Percentiles rank a stretch among this genome's conserved stretches.
Conservation (phyloP, 2,329 filamentous ascomycete species). For the Blastomyces parvus region DNA sequence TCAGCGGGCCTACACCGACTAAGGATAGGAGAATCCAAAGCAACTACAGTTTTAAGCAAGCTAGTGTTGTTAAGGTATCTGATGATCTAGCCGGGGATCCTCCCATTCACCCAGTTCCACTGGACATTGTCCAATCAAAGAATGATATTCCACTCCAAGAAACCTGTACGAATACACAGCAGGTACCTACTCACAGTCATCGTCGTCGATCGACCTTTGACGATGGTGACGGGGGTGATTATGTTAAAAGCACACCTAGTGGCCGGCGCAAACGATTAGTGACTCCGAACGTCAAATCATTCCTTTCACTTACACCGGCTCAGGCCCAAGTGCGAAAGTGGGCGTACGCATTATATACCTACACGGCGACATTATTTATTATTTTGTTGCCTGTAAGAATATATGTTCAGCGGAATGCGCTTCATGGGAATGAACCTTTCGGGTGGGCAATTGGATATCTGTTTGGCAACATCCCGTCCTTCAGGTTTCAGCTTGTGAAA, state of each 20-base stretch:
- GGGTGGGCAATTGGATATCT: slow-evolving; percentile 90
- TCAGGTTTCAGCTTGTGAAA: slow-evolving; percentile 62
- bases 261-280: slow-evolving; percentile 57
- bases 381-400: slow-evolving; percentile 62
- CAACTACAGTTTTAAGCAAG: not conserved
- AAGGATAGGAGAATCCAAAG: not conserved
- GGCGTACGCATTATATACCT: slow-evolving; percentile 73
- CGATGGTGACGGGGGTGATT: slow-evolving; percentile 18
- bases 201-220: slow-evolving; percentile 34
- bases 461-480: slow-evolving; percentile 63
- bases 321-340: slow-evolving; percentile 72
- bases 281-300: slow-evolving; percentile 58
- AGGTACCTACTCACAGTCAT: slow-evolving; percentile 36
- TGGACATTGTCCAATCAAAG: slow-evolving; percentile 18
- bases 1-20: slow-evolving; percentile 12
- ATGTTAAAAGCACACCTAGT: slow-evolving; percentile 45
- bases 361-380: slow-evolving; percentile 54
- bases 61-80: not conserved
- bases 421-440: slow-evolving; percentile 68
- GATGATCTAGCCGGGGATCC: not conserved
- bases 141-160: not conserved
- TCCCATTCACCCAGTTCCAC: slow-evolving; percentile 12
- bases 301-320: slow-evolving; percentile 66
- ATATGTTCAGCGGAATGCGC: slow-evolving; percentile 57
- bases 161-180: too few relatives aligned